Evolutionary conservation across 768 basidiomycete species (phyloP).

Genomic region (Leucogyrophana mollusca): DNA sequence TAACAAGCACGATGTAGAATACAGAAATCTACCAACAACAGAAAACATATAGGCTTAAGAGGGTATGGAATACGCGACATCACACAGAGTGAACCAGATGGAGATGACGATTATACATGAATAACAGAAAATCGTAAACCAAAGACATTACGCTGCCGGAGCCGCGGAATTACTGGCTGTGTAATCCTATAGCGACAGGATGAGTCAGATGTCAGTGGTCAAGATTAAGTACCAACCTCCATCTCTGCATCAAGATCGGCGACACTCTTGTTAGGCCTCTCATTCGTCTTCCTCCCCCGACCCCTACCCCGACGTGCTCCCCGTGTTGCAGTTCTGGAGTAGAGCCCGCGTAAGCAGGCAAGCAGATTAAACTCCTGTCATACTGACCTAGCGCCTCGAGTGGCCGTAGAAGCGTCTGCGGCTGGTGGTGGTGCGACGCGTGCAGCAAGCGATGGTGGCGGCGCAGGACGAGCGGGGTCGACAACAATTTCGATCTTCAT

Average conservation of each 20-base stretch:
- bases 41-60: conserved; percentile 21
- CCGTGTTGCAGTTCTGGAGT: conserved; percentile 29
- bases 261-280: conserved; percentile 74
- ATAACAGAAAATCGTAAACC: conserved; percentile 2
- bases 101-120: conserved; percentile 7
- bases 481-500: conserved; percentile 99
- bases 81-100: too few relatives aligned
- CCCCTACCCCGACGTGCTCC: conserved; percentile 50
- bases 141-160: conserved; percentile 44
- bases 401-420: conserved; percentile 30
- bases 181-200: conserved; percentile 51
- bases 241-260: conserved; percentile 98
- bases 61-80: conserved; percentile 9
- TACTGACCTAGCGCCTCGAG: conserved; percentile 36
- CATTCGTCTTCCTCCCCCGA: conserved; percentile 42
- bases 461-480: conserved; percentile 73
- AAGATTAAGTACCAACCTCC: conserved; percentile 60
- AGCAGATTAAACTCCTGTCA: conserved; percentile 1
- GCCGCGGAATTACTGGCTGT: conserved; percentile 49
- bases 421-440: conserved; percentile 79
- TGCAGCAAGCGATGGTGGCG: conserved; percentile 64
- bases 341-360: conserved; percentile 6
- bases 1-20: conserved; percentile 16
- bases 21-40: conserved; percentile 16
- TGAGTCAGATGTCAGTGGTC: not conserved